These are phyloP conservation scores for Arabidopsis lyrata DNA, from an alignment of 441 rosid genomes.

Conservation along the genomic window DNA sequence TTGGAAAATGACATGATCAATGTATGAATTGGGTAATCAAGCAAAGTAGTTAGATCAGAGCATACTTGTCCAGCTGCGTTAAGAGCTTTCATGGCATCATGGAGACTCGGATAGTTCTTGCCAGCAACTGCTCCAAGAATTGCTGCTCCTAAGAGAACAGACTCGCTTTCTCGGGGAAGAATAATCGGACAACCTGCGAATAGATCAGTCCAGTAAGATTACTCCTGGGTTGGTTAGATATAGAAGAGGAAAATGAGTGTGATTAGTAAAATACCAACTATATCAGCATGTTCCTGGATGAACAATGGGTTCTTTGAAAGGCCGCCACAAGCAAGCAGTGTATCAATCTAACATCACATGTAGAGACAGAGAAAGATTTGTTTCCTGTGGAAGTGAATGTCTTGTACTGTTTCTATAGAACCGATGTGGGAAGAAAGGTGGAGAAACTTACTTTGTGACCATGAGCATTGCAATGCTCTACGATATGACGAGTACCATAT, in stretches of 20 bases:
- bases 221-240: background rate
- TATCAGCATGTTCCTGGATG: slow-evolving; percentile 92
- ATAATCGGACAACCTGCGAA: slow-evolving; percentile 78
- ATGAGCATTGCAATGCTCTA: slow-evolving; percentile 91
- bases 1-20: slow-evolving; percentile 10
- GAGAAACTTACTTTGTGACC: slow-evolving; percentile 76
- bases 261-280: slow-evolving; percentile 59
- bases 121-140: slow-evolving; percentile 93
- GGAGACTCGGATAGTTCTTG: slow-evolving; percentile 67
- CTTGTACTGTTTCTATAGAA: slow-evolving; percentile 8
- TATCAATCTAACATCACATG: slow-evolving; percentile 69
- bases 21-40: background rate
- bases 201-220: background rate
- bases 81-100: slow-evolving; percentile 84
- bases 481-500: slow-evolving; percentile 91
- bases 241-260: slow-evolving; percentile 11
- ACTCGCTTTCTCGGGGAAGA: slow-evolving; percentile 93
- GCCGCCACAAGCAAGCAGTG: slow-evolving; percentile 91
- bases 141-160: slow-evolving; percentile 92
- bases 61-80: slow-evolving; percentile 90
- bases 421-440: background rate
- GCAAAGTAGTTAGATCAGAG: background rate
- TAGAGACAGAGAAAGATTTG: slow-evolving; percentile 14
- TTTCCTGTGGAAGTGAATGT: slow-evolving; percentile 1
- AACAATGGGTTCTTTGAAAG: slow-evolving; percentile 78